Evolutionary conservation across 140 eudicot species (phyloP).

Genomic region (Oenanthe javanica): DNA sequence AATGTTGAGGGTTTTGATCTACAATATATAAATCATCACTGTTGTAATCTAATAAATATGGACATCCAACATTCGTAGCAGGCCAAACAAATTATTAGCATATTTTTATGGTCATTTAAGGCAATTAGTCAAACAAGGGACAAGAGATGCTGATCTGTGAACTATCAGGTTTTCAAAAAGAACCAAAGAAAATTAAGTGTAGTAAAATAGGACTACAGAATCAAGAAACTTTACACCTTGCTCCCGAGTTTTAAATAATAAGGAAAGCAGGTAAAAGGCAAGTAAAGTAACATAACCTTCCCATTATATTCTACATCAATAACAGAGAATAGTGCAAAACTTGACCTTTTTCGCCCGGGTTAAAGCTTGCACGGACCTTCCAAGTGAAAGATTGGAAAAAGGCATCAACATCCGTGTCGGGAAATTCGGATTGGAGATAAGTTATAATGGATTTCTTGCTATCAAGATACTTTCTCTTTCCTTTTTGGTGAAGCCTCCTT

Average conservation of each 20-base stretch:
- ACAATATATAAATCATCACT: background rate
- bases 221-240: background rate
- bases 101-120: background rate
- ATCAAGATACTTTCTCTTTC: constrained; percentile 1
- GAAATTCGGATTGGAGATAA: constrained; percentile 15
- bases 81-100: background rate
- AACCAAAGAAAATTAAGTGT: background rate
- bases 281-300: too few species aligned
- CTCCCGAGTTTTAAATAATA: too few species aligned
- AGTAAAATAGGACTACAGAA: background rate
- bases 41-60: background rate
- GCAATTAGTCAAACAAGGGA: constrained; percentile 1
- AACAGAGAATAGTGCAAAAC: background rate
- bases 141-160: background rate
- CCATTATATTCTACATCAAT: background rate
- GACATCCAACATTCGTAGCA: background rate
- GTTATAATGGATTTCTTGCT: constrained; percentile 14
- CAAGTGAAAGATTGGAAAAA: constrained; percentile 29
- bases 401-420: constrained; percentile 16
- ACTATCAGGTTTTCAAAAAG: background rate
- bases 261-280: too few species aligned
- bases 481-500: constrained; percentile 6
- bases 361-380: constrained; percentile 14
- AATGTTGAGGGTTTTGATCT: background rate
- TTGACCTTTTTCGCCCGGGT: background rate